Base-by-base conservation (phyloP, 148 eudicot species). In the Camellia granthamiana region DNA sequence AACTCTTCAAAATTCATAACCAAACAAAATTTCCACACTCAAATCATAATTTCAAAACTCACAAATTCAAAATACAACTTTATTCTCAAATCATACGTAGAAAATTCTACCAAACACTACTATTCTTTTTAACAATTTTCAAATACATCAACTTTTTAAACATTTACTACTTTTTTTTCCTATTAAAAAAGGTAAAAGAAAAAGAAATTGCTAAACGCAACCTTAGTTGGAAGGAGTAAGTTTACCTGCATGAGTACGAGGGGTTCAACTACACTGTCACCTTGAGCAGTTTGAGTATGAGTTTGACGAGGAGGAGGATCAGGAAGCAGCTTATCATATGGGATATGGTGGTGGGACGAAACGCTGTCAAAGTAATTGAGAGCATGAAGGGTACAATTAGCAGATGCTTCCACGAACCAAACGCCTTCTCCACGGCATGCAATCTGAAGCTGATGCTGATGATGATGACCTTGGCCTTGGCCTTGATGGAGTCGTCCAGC, bases 361-460 rank as follows among this genome's bases (percentile, higher is more conserved):
- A 44, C 72, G 73, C 80, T 79, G 51, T 77, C 78, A 77, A 85
- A 82, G 75, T 79, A 82, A 77, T 74, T 51, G 11, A 82, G 67
- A 18, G 75, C 66, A 7, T 67, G 58, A 67, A 85, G 87, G 7
- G 67, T 59, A 38, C 81, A 76, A 72, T 83, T 76, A 21, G 83
- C 85, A 7, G 71, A 76, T 38, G 87, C 83, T 67, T 85, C 87
- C 7, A 85, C 85, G 5, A 85, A 77, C 87, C 87, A 85, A 72
- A 82, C 82, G 16, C 87, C 87, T 59, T 79, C 85, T 18, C 80
- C 81, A 13, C 81, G 65, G 30, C 87, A 83, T 0, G 52, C 76
- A 71, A 82, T 73, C 77, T 77, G 80, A 19, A 77, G 80, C 78
- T 72, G 52, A 3, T 66, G 1, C n/a, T 42, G 42, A 75, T 3